Conservation (phyloP, 2,329 filamentous ascomycete species). For the Monilinia polystroma region DNA sequence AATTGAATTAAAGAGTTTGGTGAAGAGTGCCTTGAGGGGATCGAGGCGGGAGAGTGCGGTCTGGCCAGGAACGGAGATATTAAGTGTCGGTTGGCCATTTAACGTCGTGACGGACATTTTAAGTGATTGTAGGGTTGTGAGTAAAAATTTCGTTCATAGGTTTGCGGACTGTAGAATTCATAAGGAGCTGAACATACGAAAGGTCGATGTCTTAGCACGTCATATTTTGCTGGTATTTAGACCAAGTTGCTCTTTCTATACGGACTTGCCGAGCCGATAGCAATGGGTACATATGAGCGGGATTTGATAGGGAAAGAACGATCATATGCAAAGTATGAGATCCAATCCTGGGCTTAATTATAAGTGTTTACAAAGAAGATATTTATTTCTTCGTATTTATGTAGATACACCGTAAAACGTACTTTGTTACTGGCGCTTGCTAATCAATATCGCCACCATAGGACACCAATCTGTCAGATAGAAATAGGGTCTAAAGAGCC, state of each 20-base stretch:
- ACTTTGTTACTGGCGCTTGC: not conserved
- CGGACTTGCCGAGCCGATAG: too few species aligned
- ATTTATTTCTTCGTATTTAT: not conserved
- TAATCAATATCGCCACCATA: not conserved
- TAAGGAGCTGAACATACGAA: not conserved
- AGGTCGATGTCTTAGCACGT: not conserved
- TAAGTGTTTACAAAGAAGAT: not conserved
- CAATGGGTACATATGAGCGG: not conserved
- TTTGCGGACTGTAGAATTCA: constrained; percentile 6
- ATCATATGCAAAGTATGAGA: not conserved
- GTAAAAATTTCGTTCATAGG: constrained; percentile 21
- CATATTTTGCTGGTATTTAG: not conserved
- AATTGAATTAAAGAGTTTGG: constrained; percentile 28
- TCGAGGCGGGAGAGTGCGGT: constrained; percentile 28
- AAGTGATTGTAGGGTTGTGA: constrained; percentile 9
- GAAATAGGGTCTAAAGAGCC: not conserved
- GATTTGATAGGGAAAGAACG: not conserved
- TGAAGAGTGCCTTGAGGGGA: constrained; percentile 30
- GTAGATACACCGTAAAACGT: not conserved
- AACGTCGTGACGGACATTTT: constrained; percentile 24
- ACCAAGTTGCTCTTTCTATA: not conserved
- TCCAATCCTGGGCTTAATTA: not conserved
- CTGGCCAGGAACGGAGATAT: constrained; percentile 25
- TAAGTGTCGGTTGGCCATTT: constrained; percentile 27
- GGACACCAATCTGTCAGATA: not conserved